Conservation (phyloP, 2,329 filamentous ascomycete genomes). For the Leptographium flavum region DNA sequence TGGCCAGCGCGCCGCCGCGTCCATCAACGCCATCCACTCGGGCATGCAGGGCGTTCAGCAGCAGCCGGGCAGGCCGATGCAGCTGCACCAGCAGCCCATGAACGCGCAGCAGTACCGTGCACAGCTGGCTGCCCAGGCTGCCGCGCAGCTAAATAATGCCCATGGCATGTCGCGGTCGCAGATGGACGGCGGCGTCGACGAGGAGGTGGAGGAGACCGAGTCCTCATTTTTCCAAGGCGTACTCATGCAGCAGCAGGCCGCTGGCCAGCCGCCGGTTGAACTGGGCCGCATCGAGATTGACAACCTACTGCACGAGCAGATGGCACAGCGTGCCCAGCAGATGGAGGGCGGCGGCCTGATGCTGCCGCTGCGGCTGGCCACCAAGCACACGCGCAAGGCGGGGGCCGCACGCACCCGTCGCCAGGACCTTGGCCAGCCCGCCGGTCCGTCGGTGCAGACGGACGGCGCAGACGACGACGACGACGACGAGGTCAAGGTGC, state of each 20-base stretch:
- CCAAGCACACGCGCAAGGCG: slow-evolving; percentile 16
- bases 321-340: slow-evolving; percentile 48
- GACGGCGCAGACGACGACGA: slow-evolving; percentile 49
- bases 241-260: slow-evolving; percentile 39
- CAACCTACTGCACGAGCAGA: slow-evolving; percentile 51
- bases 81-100: slow-evolving; percentile 8
- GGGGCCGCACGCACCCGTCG: slow-evolving; percentile 8
- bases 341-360: slow-evolving; percentile 67
- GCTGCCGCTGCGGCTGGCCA: slow-evolving; percentile 50
- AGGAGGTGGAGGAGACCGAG: slow-evolving; percentile 53
- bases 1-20: slow-evolving; percentile 48
- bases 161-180: slow-evolving; percentile 36
- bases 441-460: slow-evolving; percentile 23
- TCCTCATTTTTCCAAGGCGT: slow-evolving; percentile 43
- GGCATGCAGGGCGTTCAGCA: slow-evolving; percentile 16
- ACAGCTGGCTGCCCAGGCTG: slow-evolving; percentile 18
- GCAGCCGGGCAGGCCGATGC: slow-evolving; percentile 10
- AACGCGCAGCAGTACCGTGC: slow-evolving; percentile 21
- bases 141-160: slow-evolving; percentile 27
- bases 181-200: slow-evolving; percentile 59
- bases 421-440: background rate
- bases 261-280: slow-evolving; percentile 37
- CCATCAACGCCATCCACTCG: slow-evolving; percentile 48
- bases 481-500: slow-evolving; percentile 44
- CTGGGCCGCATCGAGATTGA: slow-evolving; percentile 53